These are phyloP conservation scores for Boletellus sp. DNA, from an alignment of 768 basidiomycete species.

Conservation along the genomic window DNA sequence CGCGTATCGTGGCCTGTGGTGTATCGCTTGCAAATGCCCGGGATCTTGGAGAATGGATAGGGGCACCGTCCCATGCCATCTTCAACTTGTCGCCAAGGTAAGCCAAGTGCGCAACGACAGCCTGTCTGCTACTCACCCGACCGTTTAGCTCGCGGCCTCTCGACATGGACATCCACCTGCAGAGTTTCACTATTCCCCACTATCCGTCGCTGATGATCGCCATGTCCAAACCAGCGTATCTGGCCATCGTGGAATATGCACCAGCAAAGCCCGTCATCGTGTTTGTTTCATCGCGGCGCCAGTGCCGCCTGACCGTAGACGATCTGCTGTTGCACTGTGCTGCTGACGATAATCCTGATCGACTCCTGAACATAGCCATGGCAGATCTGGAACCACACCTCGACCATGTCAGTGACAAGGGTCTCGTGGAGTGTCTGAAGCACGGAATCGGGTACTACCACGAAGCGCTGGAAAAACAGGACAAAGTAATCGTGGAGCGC, in stretches of 20 bases:
- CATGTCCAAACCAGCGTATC: constrained; percentile 98
- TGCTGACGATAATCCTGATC: constrained; percentile 78
- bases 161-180: constrained; percentile 96
- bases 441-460: constrained; percentile 96
- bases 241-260: constrained; percentile 87
- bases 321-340: constrained; percentile 87
- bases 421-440: constrained; percentile 74
- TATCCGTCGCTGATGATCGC: constrained; percentile 98
- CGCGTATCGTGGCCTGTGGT: constrained; percentile 90
- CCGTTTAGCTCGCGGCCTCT: constrained; percentile 80
- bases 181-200: constrained; percentile 94
- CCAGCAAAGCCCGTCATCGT: constrained; percentile 82
- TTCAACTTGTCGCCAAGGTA: constrained; percentile 97
- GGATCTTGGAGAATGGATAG: constrained; percentile 98
- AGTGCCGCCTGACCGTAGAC: constrained; percentile 91
- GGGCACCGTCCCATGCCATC: constrained; percentile 86
- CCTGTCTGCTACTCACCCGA: constrained; percentile 9
- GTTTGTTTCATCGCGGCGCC: constrained; percentile 90
- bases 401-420: constrained; percentile 75
- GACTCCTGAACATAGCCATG: constrained; percentile 86
- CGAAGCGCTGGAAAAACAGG: constrained; percentile 87
- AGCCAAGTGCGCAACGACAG: constrained; percentile 4
- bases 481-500: constrained; percentile 90
- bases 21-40: constrained; percentile 95
- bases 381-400: constrained; percentile 84